Evolutionary conservation across 257 asterid genomes (phyloP), one percentile per base, ranked within the genome.

Genomic region (Solanum stenotomum): DNA sequence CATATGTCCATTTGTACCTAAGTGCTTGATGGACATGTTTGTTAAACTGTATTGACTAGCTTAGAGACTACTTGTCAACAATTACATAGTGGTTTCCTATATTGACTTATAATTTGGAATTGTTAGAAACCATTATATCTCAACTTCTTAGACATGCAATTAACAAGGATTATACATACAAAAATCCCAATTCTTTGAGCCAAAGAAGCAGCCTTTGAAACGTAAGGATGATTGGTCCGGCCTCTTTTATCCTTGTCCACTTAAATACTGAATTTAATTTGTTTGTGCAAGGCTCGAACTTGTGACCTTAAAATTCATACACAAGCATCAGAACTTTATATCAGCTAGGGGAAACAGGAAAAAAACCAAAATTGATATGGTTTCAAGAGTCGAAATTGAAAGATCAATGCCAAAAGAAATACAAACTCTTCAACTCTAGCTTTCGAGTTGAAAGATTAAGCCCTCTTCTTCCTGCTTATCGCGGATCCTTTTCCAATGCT

Each of bases 391-490:
- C 10, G n/a, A 56, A 18, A 56, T 56, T 56, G n/a, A 56, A 56
- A 56, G 65, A 15, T 16, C 68, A 29, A 22, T 46, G 68, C 6
- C 20, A 29, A 52, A 81, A 81, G 85, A 46, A 81, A 44, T 79
- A 27, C 68, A 27, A 79, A 46, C 85, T 81, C 42, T 46, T 81
- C 42, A 18, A 81, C 10, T 38, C 59, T 76, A 76, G 85, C 34
- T 18, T 85, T 18, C 16, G 46, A 52, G 33, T 35, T 29, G 52
- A 42, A 83, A 78, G 81, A 90, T 61, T 87, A 94, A 38, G 93
- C 96, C 92, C 92, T 92, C 94, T 95, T 97, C 88, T 95, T 96
- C 81, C 95, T 88, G 31, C 85, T 89, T 14, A 87, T 86, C 5
- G 40, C 87, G 3, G 92, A 85, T 83, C 92, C 92, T 87, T 88